phyloP scores from a whole-genome alignment of 306 rosid species.

The Erythrophleum fordii region DNA sequence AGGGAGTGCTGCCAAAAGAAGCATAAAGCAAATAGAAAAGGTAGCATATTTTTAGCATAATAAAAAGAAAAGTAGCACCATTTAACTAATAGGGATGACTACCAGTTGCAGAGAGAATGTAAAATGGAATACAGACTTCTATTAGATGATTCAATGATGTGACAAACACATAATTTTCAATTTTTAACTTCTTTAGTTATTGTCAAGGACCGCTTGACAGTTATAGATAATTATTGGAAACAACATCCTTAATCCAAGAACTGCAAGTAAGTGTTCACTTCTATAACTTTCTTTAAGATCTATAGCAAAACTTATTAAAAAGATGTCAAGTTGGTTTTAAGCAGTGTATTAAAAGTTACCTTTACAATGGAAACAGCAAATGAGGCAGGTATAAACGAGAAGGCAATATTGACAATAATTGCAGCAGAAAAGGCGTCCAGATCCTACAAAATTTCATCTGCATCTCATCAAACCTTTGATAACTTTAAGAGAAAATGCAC shows the following conservation, averaged over 20 bases:
- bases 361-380: conserved; percentile 93
- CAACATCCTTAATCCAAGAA: not conserved
- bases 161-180: not conserved
- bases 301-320: not conserved
- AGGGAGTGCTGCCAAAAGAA: not conserved
- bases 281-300: conserved; percentile 4
- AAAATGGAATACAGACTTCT: not conserved
- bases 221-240: conserved; percentile 1
- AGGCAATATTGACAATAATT: conserved; percentile 82
- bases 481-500: not conserved
- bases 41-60: not conserved
- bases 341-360: conserved; percentile 55
- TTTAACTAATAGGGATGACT: not conserved
- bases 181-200: not conserved
- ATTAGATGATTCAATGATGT: not conserved
- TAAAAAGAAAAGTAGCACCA: not conserved
- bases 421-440: conserved; percentile 98
- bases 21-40: not conserved
- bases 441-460: conserved; percentile 64
- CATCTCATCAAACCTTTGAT: conserved; percentile 42
- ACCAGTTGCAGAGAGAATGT: not conserved
- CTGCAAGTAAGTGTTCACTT: not conserved
- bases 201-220: not conserved
- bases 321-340: conserved; percentile 28
- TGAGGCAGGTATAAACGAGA: conserved; percentile 94